Base-by-base conservation (phyloP, 805 yeast genomes). In the Spathaspora gorwiae region DNA sequence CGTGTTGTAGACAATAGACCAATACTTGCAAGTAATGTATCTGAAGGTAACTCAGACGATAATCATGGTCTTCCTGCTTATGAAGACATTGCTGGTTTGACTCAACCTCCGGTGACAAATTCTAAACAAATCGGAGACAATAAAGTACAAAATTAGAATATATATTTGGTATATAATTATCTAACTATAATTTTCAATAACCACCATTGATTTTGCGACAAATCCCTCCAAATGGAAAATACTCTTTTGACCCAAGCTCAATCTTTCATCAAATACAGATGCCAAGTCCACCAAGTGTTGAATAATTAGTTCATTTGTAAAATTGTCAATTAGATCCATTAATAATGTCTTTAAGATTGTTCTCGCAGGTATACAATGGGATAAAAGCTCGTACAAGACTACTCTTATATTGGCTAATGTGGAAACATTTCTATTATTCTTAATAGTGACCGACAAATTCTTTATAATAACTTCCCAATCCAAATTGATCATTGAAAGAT, bases 151-250 rank as follows among this genome's bases (percentile, higher is more conserved):
- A 51, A 53, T 41, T 55, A 53, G 44, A 34, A 26, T 43, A n/a
- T 27, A 32, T 38, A 38, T 35, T 32, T 51, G 24, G 26, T 40
- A 33, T 13, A n/a, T 12, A 26, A 19, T 2, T 19, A 19, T 7
- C 26, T 36, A 40, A 41, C n/a, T 42, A 32, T 39, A 38, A 9
- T 66, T 41, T 54, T 85, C 94, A 41, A 86, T 61, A 7, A 76
- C 76, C 36, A 88, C 86, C 97, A 94, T 92, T 1, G 82, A 80
- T 59, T 79, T 84, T 0, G 97, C 97, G 14, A 87, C 78, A 60
- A 89, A 94, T 1, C 98, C 99, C 68, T 94, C 99, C 44, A 94
- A 67, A 66, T 94, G 99, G 65, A 88, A 94, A 10, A 94, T 92
- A 34, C 90, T 87, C 64, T 94, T 94, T 47, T 79, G 78, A 2